A percentile compares a stretch with the other conserved stretches of the same genome.
Conservation (phyloP, 306 rosid species). For the Castanopsis chinensis region DNA sequence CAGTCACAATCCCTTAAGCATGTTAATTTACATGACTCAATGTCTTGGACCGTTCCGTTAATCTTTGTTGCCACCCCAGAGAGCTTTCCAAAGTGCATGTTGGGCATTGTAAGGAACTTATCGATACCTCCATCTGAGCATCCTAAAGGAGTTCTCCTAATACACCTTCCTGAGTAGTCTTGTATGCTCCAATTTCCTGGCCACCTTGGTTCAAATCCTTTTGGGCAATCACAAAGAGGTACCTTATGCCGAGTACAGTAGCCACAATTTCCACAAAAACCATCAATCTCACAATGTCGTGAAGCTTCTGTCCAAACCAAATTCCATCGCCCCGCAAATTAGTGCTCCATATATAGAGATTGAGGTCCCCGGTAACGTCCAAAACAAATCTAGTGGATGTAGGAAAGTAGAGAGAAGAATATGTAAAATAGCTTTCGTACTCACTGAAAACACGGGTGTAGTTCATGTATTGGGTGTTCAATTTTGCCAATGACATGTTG, state of each 20-base stretch:
- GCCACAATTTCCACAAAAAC: slow-evolving; percentile 50
- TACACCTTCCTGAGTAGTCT: slow-evolving; percentile 49
- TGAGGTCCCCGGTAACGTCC: slow-evolving; percentile 41
- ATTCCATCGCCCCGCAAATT: slow-evolving; percentile 14
- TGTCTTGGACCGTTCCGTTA: rapidly evolving
- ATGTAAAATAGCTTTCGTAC: slow-evolving; percentile 46
- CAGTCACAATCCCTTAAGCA: not conserved
- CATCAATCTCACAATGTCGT: slow-evolving; percentile 42
- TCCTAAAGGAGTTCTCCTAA: not conserved
- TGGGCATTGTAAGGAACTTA: not conserved
- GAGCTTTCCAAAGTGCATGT: not conserved
- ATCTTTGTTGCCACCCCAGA: not conserved
- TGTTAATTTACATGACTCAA: not conserved
- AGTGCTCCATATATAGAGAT: slow-evolving; percentile 14
- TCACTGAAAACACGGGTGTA: not conserved
- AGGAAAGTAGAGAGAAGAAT: not conserved
- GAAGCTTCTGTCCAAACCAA: slow-evolving; percentile 41
- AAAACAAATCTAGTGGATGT: slow-evolving; percentile 22
- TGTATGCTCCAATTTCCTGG: slow-evolving; percentile 32
- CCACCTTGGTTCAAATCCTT: slow-evolving; percentile 41
- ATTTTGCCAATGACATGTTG: too few species aligned
- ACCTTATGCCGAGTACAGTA: slow-evolving; percentile 22
- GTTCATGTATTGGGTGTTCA: too few species aligned
- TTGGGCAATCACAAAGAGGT: slow-evolving; percentile 38
- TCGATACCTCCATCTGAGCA: not conserved